Evolutionary conservation across 1,284 basidiomycete species (phyloP), one percentile per base, ranked within the genome.

Genomic region (Ceratobasidium sp.): DNA sequence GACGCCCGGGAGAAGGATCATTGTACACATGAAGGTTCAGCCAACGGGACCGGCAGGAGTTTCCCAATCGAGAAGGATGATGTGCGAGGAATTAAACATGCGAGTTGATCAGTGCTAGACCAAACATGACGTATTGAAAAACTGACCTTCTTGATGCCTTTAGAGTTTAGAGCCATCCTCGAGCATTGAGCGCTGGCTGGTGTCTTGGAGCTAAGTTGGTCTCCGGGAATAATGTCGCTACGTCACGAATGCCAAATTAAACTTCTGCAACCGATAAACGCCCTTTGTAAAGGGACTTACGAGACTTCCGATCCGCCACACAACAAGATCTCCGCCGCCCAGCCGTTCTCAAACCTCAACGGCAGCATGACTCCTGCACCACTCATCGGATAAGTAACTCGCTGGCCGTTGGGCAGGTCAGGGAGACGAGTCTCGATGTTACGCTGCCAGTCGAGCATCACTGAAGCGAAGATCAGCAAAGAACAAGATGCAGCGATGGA

Each of bases 321-420:
- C 28, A 87, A 82, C 54, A 87, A 80, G 7, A 87, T 75, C 64
- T 85, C 85, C 11, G 86, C 84, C 1, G 80, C 83, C 78, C 79
- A 87, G 28, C 75, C 73, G 76, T 85, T 80, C 5, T 79, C 80
- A 18, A 83, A 82, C 0, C 83, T 84, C 6, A 87, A 80, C 0
- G 86, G 86, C 1, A 88, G 82, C 8, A 88, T 80, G 41, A 83
- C 82, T 0, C 82, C 83, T 9, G 85, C 83, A 13, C 84, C 85
- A 41, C 77, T 76, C 74, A 84, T 82, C 1, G 86, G 86, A 76
- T 87, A 85, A 0, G 82, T 83, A 14, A 85, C 80, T n/a, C 82
- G 82, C 4, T 87, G 84, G 23, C 84, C 83, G 76, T 87, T 87
- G 1, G 86, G 86, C 28, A 87, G 80, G 64, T 84, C 82, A 23